These are phyloP conservation scores for Ceratonia siliqua DNA, from an alignment of 306 rosid genomes.

Conservation along the genomic window DNA sequence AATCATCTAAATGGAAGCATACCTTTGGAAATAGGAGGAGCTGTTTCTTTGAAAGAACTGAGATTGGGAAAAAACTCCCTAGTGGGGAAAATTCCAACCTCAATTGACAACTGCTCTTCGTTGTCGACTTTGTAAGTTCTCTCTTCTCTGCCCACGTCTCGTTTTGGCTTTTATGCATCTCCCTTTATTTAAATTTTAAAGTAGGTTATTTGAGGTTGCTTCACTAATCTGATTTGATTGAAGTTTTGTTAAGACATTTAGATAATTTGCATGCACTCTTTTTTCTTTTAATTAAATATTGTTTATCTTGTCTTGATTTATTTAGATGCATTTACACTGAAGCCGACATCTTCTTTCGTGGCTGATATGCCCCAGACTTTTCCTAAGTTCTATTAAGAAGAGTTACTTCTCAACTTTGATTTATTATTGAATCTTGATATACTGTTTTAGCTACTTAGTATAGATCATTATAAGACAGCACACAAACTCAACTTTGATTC, in stretches of 20 bases:
- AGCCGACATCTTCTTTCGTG: slow-evolving; percentile 12
- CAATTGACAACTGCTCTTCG: slow-evolving; percentile 75
- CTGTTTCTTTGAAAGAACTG: slow-evolving; percentile 63
- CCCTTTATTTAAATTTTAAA: background rate
- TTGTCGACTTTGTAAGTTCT: slow-evolving; percentile 77
- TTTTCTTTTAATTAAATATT: slow-evolving; percentile 15
- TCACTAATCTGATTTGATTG: background rate
- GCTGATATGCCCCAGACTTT: slow-evolving; percentile 26
- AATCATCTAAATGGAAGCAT: slow-evolving; percentile 78
- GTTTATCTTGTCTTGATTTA: background rate
- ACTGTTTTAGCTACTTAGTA: no score
- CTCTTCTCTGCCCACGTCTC: slow-evolving; percentile 26
- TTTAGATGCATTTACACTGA: slow-evolving; percentile 10
- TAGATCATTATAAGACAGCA: background rate
- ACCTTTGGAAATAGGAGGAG: slow-evolving; percentile 72
- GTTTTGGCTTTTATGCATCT: background rate
- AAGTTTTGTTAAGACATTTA: background rate
- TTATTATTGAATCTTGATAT: slow-evolving; percentile 1
- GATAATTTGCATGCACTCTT: slow-evolving; percentile 19
- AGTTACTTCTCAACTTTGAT: slow-evolving; percentile 10
- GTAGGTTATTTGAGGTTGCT: background rate
- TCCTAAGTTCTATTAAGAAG: slow-evolving; percentile 9
- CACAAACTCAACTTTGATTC: slow-evolving; percentile 8
- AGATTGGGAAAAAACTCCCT: slow-evolving; percentile 71
- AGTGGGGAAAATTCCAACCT: slow-evolving; percentile 62